Evolutionary conservation across 208 protist species (phyloP).

Genomic region (Acanthamoeba royreba): DNA sequence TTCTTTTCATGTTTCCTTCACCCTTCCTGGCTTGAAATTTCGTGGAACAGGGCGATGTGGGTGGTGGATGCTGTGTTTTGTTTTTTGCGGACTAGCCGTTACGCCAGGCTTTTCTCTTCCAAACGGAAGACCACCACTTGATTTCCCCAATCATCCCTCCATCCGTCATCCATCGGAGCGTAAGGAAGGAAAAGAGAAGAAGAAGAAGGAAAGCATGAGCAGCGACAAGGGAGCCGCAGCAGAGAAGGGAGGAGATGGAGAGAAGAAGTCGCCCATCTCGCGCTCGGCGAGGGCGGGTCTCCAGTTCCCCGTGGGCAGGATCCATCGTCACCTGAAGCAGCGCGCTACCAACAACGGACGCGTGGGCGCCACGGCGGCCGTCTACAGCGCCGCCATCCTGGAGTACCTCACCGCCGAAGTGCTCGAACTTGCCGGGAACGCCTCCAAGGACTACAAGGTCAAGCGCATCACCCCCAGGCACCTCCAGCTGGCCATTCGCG

Average conservation of each 20-base stretch:
- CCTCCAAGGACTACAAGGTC: slow-evolving; percentile 92
- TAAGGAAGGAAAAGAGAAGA: background rate
- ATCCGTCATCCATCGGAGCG: no score
- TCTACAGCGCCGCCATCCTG: slow-evolving; percentile 97
- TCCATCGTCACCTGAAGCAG: slow-evolving; percentile 97
- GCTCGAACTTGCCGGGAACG: slow-evolving; percentile 97
- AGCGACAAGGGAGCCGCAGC: background rate
- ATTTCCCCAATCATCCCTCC: background rate
- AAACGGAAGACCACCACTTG: background rate
- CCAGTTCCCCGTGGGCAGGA: slow-evolving; percentile 95
- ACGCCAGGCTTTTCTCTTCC: background rate
- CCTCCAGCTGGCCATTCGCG: slow-evolving; percentile 96
- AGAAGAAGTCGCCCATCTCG: slow-evolving; percentile 83
- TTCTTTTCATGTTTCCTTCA: no score
- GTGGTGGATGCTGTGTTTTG: background rate
- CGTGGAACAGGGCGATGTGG: no score
- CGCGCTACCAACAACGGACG: slow-evolving; percentile 91
- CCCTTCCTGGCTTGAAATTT: no score
- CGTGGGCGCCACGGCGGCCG: slow-evolving; percentile 94
- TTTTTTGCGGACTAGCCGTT: background rate
- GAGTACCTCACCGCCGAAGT: slow-evolving; percentile 99
- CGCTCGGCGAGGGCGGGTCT: slow-evolving; percentile 88
- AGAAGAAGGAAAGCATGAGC: background rate
- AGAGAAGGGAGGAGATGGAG: background rate
- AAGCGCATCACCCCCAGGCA: slow-evolving; percentile 98